Base-by-base conservation (phyloP, 106 monocot genomes). In the Platanthera guangdongensis region DNA sequence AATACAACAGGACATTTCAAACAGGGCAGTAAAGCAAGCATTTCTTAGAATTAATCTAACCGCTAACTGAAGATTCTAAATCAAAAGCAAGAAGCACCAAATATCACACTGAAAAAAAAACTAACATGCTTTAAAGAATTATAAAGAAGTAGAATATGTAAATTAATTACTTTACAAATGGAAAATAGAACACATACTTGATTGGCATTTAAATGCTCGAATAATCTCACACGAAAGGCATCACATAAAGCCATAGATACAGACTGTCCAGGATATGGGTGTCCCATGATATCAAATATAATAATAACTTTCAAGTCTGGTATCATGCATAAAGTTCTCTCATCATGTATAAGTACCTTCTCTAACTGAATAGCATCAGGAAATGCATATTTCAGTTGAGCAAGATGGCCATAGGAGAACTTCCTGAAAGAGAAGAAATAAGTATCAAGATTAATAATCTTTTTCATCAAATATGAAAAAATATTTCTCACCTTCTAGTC, bases 321-420 rank as follows among this genome's bases (percentile, higher is more conserved):
- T 78, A 74, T 77, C 82, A 92, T 87, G 76, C 84, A 86, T 76
- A 85, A 80, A 68, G 73, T 92, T 79, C 73, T 76, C 73, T 82
- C 79, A 75, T 92, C 86, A 68, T 89, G 88, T 54, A 86, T n/a
- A 6, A 89, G 84, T 74, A 92, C 78, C 80, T 75, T 88, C 73
- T 92, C 84, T 51, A 87, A 83, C 50, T 81, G 78, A 71, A 92
- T 82, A 48, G 83, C 86, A 77, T 89, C 92, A 50, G 92, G 85
- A 73, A 89, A 83, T 50, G 79, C 67, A 80, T 88, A 85, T 59
- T 85, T 92, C 83, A 92, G 87, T 59, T 92, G 92, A 15, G 88
- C 86, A 70, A 92, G 77, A 83, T 92, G 86, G 30, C n/a, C 81
- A 63, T 59, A 68, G 22, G 85, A 83, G 32, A 92, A 87, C 57